These are phyloP conservation scores for Pyrenula aspistea DNA, from an alignment of 495 filamentous ascomycete species.

Conservation along the genomic window DNA sequence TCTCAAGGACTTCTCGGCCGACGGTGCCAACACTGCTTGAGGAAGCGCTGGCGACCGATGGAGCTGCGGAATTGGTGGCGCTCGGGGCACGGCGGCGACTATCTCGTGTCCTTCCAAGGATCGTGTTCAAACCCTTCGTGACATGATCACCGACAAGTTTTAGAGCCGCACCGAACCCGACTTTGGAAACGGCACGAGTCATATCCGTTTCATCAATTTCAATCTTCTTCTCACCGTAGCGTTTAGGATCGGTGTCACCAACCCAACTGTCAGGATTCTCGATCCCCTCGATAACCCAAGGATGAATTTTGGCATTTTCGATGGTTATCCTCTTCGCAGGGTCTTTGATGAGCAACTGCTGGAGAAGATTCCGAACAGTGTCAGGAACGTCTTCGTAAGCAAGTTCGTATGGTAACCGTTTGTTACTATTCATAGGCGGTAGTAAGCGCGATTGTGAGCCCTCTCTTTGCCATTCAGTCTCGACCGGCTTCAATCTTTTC, in stretches of 20 bases:
- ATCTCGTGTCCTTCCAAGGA: slow-evolving; percentile 43
- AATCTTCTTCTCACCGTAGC: slow-evolving; percentile 75
- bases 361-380: slow-evolving; percentile 68
- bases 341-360: slow-evolving; percentile 76
- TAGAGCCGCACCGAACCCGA: slow-evolving; percentile 50
- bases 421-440: slow-evolving; percentile 27
- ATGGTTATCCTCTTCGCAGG: slow-evolving; percentile 77
- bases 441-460: slow-evolving; percentile 12
- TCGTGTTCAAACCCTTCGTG: slow-evolving; percentile 45
- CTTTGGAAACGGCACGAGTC: slow-evolving; percentile 76
- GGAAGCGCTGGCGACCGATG: slow-evolving; percentile 21
- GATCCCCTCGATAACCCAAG: slow-evolving; percentile 84
- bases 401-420: slow-evolving; percentile 53
- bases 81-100: slow-evolving; percentile 36
- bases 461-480: slow-evolving; percentile 22
- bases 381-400: slow-evolving; percentile 79
- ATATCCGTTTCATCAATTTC: slow-evolving; percentile 87
- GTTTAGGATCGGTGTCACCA: slow-evolving; percentile 81
- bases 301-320: slow-evolving; percentile 87
- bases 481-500: slow-evolving; percentile 64
- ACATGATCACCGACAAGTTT: slow-evolving; percentile 48
- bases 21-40: slow-evolving; percentile 18
- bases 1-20: slow-evolving; percentile 16
- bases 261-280: slow-evolving; percentile 68
- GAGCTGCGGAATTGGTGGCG: slow-evolving; percentile 18